Evolutionary conservation across 176 grass and related monocot genomes (phyloP), one percentile per base, ranked within the genome.

Genomic region (Cenchrus purpureus): DNA sequence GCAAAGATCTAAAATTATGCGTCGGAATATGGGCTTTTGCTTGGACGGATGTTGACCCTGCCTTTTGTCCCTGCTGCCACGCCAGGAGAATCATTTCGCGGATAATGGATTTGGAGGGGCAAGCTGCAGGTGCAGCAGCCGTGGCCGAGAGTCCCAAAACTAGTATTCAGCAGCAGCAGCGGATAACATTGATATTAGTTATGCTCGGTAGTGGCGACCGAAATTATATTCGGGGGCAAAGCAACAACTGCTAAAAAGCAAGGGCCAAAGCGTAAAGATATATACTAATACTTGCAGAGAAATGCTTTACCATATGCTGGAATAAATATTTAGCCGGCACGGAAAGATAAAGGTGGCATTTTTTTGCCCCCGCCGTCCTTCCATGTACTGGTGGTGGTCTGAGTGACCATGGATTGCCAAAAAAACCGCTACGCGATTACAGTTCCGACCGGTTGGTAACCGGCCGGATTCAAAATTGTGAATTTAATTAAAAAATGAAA

Each of bases 31-130:
- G 50, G 70, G 43, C 40, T 68, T 68, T 58, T 54, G 43, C 60
- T 22, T 40, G 71, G 42, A 48, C 32, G 62, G 79, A 76, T 82
- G 79, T 43, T 82, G 85, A 76, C 78, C 51, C 62, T 49, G 79
- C 25, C 62, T 87, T 81, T 81, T 75, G 85, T 87, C 49, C 25
- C 7, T 66, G 78, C 70, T 76, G 85, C 85, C 85, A 87, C 85
- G 71, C 78, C 49, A 82, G 78, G 64, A 66, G 85, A 82, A 87
- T 86, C 77, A 81, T 81, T 75, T 68, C 61, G 4, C 15, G 78
- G 78, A 76, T 87, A 76, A 82, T 74, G 86, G 71, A 75, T 87
- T 87, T 80, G 76, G 76, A 79, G 76, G 49, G 49, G 49, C 46
- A 79, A 71, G 29, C 49, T 12, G 49, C 69, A 37, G 40, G 53